phyloP scores from a whole-genome alignment of 2,329 filamentous ascomycete species.

The Zymoseptoria passerinii region DNA sequence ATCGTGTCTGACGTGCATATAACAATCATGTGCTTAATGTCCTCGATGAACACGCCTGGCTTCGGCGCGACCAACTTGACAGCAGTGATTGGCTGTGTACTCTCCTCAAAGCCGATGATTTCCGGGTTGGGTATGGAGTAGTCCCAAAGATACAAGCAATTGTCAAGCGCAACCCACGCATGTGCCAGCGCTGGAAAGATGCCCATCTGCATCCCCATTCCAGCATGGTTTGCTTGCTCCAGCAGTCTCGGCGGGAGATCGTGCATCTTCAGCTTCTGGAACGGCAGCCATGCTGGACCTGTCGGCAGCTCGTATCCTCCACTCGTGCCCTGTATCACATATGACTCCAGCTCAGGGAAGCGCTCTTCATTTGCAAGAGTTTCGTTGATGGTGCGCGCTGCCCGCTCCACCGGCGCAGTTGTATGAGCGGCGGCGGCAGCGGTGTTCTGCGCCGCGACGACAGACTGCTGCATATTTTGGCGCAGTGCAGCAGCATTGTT shows the following conservation, averaged over 20 bases:
- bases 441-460: conserved; percentile 6
- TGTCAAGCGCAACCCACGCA: conserved; percentile 93
- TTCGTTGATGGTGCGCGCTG: conserved; percentile 73
- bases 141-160: conserved; percentile 94
- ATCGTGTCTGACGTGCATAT: conserved; percentile 82
- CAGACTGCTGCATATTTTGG: conserved; percentile 18
- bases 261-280: conserved; percentile 78
- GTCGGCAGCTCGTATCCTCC: conserved; percentile 78
- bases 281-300: conserved; percentile 70
- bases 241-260: conserved; percentile 87
- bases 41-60: conserved; percentile 73
- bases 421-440: conserved; percentile 7
- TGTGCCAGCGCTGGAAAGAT: conserved; percentile 91
- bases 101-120: conserved; percentile 84
- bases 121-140: conserved; percentile 90
- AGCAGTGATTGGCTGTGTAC: conserved; percentile 78
- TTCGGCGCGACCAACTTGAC: conserved; percentile 82
- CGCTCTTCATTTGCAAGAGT: conserved; percentile 66
- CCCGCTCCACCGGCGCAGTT: conserved; percentile 65
- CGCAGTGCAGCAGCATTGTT: conserved; percentile 24
- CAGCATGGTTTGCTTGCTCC: conserved; percentile 79
- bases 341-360: conserved; percentile 83
- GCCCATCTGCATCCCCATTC: conserved; percentile 88
- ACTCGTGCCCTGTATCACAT: conserved; percentile 75
- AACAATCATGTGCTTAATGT: conserved; percentile 81